A percentile compares a stretch with the other conserved stretches of the same genome.
These are phyloP conservation scores for Coemansia sp. DNA, from an alignment of 192 early-diverging fungal genomes.

Conservation along the genomic window DNA sequence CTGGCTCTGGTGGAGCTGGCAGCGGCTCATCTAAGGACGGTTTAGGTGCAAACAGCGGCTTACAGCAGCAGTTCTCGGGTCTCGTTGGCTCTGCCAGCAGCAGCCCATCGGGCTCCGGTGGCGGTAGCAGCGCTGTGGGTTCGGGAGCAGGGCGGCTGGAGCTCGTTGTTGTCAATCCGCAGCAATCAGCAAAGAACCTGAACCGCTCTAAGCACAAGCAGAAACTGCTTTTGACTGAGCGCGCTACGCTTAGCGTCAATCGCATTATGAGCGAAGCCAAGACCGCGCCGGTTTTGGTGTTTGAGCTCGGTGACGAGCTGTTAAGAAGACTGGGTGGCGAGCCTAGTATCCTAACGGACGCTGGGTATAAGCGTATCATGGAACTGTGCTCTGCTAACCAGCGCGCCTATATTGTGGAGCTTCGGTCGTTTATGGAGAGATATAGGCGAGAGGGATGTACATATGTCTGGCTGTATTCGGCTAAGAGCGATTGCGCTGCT, in stretches of 20 bases:
- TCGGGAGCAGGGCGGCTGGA: conserved; percentile 38
- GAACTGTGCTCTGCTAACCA: conserved; percentile 56
- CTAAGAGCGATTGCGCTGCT: conserved; percentile 62
- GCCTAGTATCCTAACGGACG: conserved; percentile 61
- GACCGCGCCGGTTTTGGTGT: conserved; percentile 61
- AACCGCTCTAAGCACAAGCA: conserved; percentile 38
- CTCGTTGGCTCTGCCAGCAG: neutral
- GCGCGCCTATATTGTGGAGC: conserved; percentile 56
- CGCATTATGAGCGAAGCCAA: conserved; percentile 57
- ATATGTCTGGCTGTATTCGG: conserved; percentile 73
- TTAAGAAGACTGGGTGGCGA: conserved; percentile 57
- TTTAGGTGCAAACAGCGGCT: conserved; percentile 13
- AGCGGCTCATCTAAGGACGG: neutral
- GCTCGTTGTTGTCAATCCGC: conserved; percentile 35
- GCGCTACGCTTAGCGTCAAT: conserved; percentile 58
- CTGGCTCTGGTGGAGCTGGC: conserved; percentile 5
- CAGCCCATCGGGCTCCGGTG: neutral
- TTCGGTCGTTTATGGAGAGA: conserved; percentile 44
- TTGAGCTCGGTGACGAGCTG: conserved; percentile 62
- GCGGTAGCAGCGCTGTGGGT: neutral
- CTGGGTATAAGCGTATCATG: conserved; percentile 61
- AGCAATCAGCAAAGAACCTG: conserved; percentile 29
- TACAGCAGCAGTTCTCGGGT: neutral
- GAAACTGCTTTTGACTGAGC: conserved; percentile 28
- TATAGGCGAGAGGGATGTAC: conserved; percentile 34